Evolutionary conservation across 352 stramenopile species (phyloP).

Genomic region (Phytophthora quininea): DNA sequence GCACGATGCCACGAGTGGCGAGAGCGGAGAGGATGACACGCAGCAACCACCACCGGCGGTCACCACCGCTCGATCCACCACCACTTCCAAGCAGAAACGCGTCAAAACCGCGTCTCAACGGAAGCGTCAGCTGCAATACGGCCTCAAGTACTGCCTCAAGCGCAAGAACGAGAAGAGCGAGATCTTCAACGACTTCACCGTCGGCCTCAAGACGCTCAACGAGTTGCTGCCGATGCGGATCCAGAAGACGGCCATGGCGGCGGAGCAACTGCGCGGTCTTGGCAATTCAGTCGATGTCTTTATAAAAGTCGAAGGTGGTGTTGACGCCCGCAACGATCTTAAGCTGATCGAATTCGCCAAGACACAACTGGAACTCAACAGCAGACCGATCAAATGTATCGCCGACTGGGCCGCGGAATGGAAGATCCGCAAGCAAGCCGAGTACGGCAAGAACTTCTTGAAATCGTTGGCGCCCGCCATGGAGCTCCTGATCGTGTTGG

Average conservation of each 20-base stretch:
- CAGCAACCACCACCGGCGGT: background rate
- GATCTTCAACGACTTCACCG: background rate
- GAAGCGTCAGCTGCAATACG: conserved; percentile 26
- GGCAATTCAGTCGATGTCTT: background rate
- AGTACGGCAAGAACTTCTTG: background rate
- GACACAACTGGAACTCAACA: conserved; percentile 17
- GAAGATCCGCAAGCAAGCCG: background rate
- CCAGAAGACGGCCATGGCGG: background rate
- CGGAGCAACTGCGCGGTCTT: background rate
- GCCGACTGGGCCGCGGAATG: conserved; percentile 9
- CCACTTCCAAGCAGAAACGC: too few relatives aligned
- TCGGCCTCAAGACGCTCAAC: background rate
- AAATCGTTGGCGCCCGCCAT: background rate
- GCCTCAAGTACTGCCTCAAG: conserved; percentile 19
- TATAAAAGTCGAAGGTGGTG: background rate
- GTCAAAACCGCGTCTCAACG: background rate
- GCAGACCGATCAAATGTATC: conserved; percentile 10
- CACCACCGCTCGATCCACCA: background rate
- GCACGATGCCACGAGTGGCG: conserved; percentile 13
- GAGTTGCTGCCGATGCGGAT: background rate
- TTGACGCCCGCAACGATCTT: background rate
- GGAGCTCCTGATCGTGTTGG: background rate
- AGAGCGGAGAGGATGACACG: background rate
- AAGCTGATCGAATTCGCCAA: background rate
- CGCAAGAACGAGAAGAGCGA: conserved; percentile 25